These are phyloP conservation scores for Backusella australiensis DNA, from an alignment of 192 early-diverging fungal species.

Conservation along the genomic window DNA sequence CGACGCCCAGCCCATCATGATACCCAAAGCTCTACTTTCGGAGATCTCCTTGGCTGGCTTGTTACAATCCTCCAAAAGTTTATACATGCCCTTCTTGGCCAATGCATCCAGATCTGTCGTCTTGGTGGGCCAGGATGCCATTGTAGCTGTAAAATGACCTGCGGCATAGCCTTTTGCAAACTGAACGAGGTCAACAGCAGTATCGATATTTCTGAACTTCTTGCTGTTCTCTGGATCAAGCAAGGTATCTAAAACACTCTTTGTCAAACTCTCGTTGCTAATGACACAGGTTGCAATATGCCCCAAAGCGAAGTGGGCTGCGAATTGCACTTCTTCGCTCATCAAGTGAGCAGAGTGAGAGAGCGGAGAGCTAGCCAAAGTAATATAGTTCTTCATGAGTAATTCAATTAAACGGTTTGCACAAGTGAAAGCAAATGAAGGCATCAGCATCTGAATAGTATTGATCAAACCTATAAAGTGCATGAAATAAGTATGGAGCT, in stretches of 20 bases:
- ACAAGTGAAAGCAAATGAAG: constrained; percentile 14
- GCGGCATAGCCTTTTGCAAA: constrained; percentile 22
- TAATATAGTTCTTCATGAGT: constrained; percentile 19
- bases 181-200: constrained; percentile 18
- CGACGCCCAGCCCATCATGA: constrained; percentile 31
- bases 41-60: not conserved
- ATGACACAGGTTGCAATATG: constrained; percentile 27
- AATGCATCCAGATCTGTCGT: not conserved
- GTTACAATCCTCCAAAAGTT: constrained; percentile 1
- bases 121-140: constrained; percentile 21
- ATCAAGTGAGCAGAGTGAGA: constrained; percentile 16
- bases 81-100: not conserved
- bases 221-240: not conserved
- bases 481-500: not conserved
- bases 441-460: constrained; percentile 8
- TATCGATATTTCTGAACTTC: constrained; percentile 13
- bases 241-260: not conserved
- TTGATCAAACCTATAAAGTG: constrained; percentile 9
- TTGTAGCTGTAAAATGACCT: constrained; percentile 7
- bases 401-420: constrained; percentile 9
- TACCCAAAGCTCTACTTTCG: constrained; percentile 24
- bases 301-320: constrained; percentile 22
- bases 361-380: not conserved
- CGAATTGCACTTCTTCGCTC: constrained; percentile 37
- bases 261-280: constrained; percentile 21